A percentile compares a stretch with the other conserved stretches of the same genome.
phyloP scores from a whole-genome alignment of 495 filamentous ascomycete genomes.

The Penicillium alfredii region DNA sequence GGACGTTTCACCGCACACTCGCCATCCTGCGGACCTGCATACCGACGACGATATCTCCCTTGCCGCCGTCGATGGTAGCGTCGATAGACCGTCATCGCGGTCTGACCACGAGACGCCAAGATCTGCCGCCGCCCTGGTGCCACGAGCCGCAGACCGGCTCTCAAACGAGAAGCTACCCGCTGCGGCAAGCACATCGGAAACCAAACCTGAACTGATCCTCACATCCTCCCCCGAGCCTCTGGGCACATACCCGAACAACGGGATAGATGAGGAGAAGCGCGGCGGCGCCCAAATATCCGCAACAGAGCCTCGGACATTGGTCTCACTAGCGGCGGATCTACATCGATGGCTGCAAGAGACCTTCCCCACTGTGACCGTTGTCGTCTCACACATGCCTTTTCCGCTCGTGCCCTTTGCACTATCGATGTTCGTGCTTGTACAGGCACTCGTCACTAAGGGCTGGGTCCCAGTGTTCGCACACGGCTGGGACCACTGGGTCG shows the following conservation, averaged over 20 bases:
- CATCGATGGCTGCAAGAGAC: conserved; percentile 57
- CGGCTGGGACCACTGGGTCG: conserved; percentile 63
- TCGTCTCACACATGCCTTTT: conserved; percentile 54
- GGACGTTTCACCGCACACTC: too few species aligned
- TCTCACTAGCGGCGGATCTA: conserved; percentile 33
- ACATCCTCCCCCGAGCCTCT: conserved; percentile 5
- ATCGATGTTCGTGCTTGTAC: conserved; percentile 63
- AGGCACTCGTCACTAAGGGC: conserved; percentile 59
- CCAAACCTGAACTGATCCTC: conserved; percentile 1
- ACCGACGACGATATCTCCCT: not conserved
- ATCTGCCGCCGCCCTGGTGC: conserved; percentile 7
- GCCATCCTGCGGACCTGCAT: too few species aligned
- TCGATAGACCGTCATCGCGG: not conserved
- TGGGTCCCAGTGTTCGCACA: conserved; percentile 63
- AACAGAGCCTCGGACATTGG: conserved; percentile 23
- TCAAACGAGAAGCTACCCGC: not conserved
- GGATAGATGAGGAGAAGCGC: conserved; percentile 13
- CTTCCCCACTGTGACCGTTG: conserved; percentile 58
- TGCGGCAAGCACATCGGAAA: not conserved
- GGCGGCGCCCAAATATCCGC: not conserved
- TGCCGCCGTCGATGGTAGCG: not conserved
- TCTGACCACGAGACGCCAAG: conserved; percentile 2
- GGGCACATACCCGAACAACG: conserved; percentile 1
- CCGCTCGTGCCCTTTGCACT: conserved; percentile 60
- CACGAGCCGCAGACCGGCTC: too few species aligned